Evolutionary conservation across 805 yeast genomes (phyloP).

Genomic region (Saccharomycopsis amapae): DNA sequence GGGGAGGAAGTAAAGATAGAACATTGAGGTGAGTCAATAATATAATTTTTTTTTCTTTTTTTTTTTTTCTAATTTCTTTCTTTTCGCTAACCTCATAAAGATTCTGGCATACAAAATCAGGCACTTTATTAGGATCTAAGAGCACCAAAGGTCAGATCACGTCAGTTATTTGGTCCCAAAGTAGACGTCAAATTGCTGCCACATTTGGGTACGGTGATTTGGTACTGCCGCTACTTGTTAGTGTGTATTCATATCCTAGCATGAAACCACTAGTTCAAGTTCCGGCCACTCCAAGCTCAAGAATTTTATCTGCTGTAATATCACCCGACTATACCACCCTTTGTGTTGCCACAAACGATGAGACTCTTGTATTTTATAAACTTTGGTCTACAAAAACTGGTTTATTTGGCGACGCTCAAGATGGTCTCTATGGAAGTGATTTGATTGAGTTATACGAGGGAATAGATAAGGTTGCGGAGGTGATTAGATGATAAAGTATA

Average conservation of each 20-base stretch:
- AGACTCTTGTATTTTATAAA: slow-evolving; percentile 65
- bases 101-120: slow-evolving; percentile 82
- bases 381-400: slow-evolving; percentile 50
- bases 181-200: slow-evolving; percentile 57
- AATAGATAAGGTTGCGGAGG: slow-evolving; percentile 24
- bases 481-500: slow-evolving; percentile 12
- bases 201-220: slow-evolving; percentile 75
- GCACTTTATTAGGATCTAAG: slow-evolving; percentile 54
- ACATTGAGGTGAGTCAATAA: slow-evolving; percentile 33
- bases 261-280: slow-evolving; percentile 44
- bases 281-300: slow-evolving; percentile 40
- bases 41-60: not conserved
- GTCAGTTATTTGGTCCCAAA: slow-evolving; percentile 66
- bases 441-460: slow-evolving; percentile 56
- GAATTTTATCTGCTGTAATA: slow-evolving; percentile 59
- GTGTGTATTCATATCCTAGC: slow-evolving; percentile 62
- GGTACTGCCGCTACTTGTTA: slow-evolving; percentile 43
- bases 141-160: slow-evolving; percentile 72
- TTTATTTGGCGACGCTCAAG: slow-evolving; percentile 31
- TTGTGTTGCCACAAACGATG: slow-evolving; percentile 74
- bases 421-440: slow-evolving; percentile 49
- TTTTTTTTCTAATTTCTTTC: not conserved
- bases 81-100: no score
- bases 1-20: slow-evolving; percentile 83
- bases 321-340: slow-evolving; percentile 60